Percentiles rank a stretch among this genome's conserved stretches.
These are phyloP conservation scores for Xylaria sp. DNA, from an alignment of 2,329 filamentous ascomycete species.

Conservation along the genomic window DNA sequence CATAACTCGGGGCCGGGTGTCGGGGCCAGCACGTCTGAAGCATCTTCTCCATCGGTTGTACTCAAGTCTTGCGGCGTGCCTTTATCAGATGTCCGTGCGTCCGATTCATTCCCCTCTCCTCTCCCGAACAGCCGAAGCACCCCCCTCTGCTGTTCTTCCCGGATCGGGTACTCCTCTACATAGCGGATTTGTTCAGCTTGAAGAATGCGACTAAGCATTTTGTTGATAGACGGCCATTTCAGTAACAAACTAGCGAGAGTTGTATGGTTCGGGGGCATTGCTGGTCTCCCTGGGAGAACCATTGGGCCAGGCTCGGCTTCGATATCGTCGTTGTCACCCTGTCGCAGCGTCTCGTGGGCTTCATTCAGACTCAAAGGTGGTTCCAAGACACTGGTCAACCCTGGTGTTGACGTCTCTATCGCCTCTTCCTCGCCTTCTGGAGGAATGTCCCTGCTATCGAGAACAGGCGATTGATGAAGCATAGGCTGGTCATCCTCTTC, in stretches of 20 bases:
- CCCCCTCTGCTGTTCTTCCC: conserved; percentile 78
- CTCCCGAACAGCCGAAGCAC: conserved; percentile 80
- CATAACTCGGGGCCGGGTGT: conserved; percentile 65
- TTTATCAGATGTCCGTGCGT: conserved; percentile 63
- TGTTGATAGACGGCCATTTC: conserved; percentile 74
- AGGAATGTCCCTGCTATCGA: conserved; percentile 31
- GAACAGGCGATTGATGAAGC: conserved; percentile 41
- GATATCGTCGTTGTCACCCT: conserved; percentile 58
- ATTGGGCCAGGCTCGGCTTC: conserved; percentile 64
- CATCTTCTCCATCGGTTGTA: conserved; percentile 56
- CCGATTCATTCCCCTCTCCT: conserved; percentile 73
- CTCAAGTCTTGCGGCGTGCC: conserved; percentile 53
- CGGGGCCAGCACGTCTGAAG: conserved; percentile 64
- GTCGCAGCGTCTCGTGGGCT: conserved; percentile 51
- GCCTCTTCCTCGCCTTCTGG: conserved; percentile 38
- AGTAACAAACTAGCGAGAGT: conserved; percentile 88
- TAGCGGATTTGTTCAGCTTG: conserved; percentile 62
- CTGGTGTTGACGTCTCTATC: conserved; percentile 47
- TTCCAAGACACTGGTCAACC: conserved; percentile 44
- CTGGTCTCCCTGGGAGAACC: conserved; percentile 69
- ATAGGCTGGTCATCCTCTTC: conserved; percentile 49
- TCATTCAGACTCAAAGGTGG: conserved; percentile 46
- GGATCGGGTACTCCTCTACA: conserved; percentile 79
- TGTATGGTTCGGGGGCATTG: conserved; percentile 86
- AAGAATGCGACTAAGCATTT: conserved; percentile 67